phyloP scores from a whole-genome alignment of 208 protist species.

The Tritrichomonas foetus region DNA sequence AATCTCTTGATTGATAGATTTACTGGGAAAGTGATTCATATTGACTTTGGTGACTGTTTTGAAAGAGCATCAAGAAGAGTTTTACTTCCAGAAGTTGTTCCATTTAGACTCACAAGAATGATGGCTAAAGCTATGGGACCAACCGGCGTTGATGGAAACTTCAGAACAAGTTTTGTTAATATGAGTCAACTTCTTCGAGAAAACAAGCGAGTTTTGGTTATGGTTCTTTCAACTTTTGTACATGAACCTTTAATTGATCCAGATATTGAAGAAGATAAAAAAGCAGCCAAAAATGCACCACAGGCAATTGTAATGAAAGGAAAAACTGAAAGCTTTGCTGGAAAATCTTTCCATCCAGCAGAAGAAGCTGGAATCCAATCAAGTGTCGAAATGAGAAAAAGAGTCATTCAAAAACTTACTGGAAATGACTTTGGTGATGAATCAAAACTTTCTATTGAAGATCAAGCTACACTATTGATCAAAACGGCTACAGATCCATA shows the following conservation, averaged over 20 bases:
- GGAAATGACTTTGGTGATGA: background rate
- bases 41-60: constrained; percentile 48
- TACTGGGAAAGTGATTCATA: constrained; percentile 36
- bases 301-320: background rate
- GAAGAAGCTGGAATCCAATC: background rate
- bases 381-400: background rate
- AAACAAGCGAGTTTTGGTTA: constrained; percentile 32
- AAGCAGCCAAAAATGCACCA: background rate
- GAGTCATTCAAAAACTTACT: background rate
- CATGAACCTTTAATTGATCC: constrained; percentile 18
- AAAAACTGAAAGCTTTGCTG: background rate
- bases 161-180: background rate
- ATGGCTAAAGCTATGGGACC: constrained; percentile 21
- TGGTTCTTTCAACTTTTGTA: constrained; percentile 2
- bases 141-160: background rate
- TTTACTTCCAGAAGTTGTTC: constrained; percentile 33
- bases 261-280: background rate
- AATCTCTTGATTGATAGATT: constrained; percentile 1
- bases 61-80: constrained; percentile 42
- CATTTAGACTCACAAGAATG: constrained; percentile 34
- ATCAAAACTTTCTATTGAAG: background rate
- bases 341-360: background rate
- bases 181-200: constrained; percentile 43
- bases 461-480: background rate
- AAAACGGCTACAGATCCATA: background rate